Percentiles rank a stretch among this genome's conserved stretches.
phyloP scores from a whole-genome alignment of 2,329 filamentous ascomycete genomes.

The Calonectria pseudoreteaudii region DNA sequence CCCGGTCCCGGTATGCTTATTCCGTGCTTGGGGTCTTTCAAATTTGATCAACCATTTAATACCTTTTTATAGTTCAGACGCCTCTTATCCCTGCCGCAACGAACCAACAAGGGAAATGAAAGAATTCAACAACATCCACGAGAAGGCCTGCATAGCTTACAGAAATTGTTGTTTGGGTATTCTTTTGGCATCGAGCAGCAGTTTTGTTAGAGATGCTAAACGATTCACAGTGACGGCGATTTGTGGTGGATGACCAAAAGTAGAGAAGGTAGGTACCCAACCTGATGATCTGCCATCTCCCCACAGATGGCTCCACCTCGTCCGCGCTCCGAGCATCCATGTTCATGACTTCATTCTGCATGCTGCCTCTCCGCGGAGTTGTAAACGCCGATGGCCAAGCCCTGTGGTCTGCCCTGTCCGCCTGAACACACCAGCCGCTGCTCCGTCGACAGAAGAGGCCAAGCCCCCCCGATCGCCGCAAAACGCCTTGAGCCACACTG shows the following conservation, averaged over 20 bases:
- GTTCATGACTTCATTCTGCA: neutral
- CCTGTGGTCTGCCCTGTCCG: neutral
- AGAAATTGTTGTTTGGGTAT: slow-evolving; percentile 55
- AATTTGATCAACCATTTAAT: slow-evolving; percentile 31
- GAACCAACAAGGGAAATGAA: slow-evolving; percentile 57
- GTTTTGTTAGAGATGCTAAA: neutral
- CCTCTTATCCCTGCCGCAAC: neutral
- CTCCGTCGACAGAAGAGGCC: neutral
- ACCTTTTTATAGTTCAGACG: neutral
- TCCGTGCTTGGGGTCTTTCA: slow-evolving; percentile 55
- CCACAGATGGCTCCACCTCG: neutral
- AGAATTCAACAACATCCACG: slow-evolving; percentile 55
- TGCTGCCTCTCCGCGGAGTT: neutral
- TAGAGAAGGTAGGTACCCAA: neutral
- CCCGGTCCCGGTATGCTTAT: slow-evolving; percentile 57
- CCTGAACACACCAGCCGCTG: neutral
- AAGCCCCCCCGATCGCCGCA: neutral
- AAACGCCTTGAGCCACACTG: neutral
- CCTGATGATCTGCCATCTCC: neutral
- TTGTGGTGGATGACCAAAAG: neutral
- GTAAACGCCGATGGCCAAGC: neutral
- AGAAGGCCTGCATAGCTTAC: slow-evolving; percentile 57
- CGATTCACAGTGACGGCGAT: neutral
- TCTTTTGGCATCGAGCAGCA: slow-evolving; percentile 50
- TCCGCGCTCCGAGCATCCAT: neutral